phyloP scores from a whole-genome alignment of 768 basidiomycete species.

The Boletus huronensis region DNA sequence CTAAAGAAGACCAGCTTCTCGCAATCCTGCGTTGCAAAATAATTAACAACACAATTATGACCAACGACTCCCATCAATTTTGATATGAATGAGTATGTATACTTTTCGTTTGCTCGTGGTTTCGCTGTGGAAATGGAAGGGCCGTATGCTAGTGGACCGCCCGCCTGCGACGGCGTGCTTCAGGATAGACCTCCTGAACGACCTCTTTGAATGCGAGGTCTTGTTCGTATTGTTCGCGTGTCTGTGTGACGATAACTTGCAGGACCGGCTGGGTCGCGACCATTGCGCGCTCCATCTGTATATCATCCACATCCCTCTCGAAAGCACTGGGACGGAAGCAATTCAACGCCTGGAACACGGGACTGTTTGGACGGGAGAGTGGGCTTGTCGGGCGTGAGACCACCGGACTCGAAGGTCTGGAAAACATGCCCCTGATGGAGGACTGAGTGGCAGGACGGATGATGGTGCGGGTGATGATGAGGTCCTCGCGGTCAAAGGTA shows the following conservation, averaged over 20 bases:
- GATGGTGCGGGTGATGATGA: slow-evolving; percentile 36
- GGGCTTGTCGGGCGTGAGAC: slow-evolving; percentile 27
- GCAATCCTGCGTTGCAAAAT: slow-evolving; percentile 17
- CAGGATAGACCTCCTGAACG: slow-evolving; percentile 27
- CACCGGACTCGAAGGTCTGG: slow-evolving; percentile 31
- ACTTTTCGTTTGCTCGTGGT: slow-evolving; percentile 9
- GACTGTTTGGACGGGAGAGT: slow-evolving; percentile 22
- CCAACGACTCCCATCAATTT: not conserved
- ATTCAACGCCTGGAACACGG: slow-evolving; percentile 27
- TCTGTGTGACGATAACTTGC: slow-evolving; percentile 35
- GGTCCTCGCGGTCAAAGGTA: slow-evolving; percentile 30
- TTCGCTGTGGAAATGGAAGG: not conserved
- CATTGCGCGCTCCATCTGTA: slow-evolving; percentile 21
- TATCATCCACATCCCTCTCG: slow-evolving; percentile 29
- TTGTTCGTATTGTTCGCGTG: slow-evolving; percentile 32
- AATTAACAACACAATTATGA: slow-evolving; percentile 20
- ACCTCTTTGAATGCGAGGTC: slow-evolving; percentile 32
- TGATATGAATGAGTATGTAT: not conserved
- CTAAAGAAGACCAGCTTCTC: slow-evolving; percentile 18
- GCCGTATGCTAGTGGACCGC: not conserved
- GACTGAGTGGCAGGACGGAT: slow-evolving; percentile 34
- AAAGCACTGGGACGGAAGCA: slow-evolving; percentile 35
- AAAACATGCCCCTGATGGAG: slow-evolving; percentile 22
- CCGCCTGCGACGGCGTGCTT: slow-evolving; percentile 21
- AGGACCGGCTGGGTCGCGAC: slow-evolving; percentile 20